Evolutionary conservation across 1,139 yeast genomes (phyloP), one percentile per base, ranked within the genome.

Genomic region (Meyerozyma sp.): DNA sequence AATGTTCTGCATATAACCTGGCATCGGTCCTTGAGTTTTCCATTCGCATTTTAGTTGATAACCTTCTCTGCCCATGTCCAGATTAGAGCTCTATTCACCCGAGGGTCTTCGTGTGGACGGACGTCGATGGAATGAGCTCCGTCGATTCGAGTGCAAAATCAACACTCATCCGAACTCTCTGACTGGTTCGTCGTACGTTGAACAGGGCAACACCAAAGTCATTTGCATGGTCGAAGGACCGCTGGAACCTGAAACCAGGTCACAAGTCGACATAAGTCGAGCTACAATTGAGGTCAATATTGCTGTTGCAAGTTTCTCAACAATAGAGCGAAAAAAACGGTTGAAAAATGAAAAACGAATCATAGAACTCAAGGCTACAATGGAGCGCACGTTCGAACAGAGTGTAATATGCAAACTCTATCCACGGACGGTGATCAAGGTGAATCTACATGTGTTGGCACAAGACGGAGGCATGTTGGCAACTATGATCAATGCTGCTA

Each of bases 51-150:
- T 13, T n/a, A 38, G 51, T n/a, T 84, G 61, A 32, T 54, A 49
- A 40, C 49, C 51, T 25, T 50, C 41, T 76, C 43, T 73, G 29
- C 29, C 13, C 23, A 76, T 77, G 85, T 79, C 84, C 36, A 70
- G 86, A 46, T 70, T 82, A 62, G 98, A 91, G 67, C 65, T 91
- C 41, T 90, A 87, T 58, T 89, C 96, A 0, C 96, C 96, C 2
- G 98, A 91, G 63, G 98, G 98, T 4, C 73, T 93, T 40, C 75
- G 98, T 53, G 72, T 85, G 10, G 98, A 93, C 57, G 98, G 98
- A 4, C 79, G 98, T 58, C 75, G 98, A 53, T 90, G 95, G 93
- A 89, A 91, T 56, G 98, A 93, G 61, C 71, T 91, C 41, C 81
- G 98, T 44, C 75, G 83, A 35, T 88, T 93, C 56, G 81, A 80